A percentile compares a stretch with the other conserved stretches of the same genome.
Conservation (phyloP, 2,329 filamentous ascomycete species). For the Colletotrichum musicola region DNA sequence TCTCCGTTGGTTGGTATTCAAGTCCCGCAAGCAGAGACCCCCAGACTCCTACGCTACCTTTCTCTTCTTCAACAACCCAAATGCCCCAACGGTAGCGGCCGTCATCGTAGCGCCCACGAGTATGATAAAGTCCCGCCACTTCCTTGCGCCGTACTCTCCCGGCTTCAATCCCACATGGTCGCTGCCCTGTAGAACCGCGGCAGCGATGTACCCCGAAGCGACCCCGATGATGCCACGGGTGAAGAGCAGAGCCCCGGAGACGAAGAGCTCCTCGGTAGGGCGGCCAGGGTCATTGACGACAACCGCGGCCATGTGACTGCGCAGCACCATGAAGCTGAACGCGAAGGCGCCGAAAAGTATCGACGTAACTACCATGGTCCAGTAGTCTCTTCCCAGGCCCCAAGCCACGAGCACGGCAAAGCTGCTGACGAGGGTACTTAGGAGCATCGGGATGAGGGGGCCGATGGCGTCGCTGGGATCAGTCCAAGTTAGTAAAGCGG, state of each 20-base stretch:
- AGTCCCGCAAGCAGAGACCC: too few relatives aligned
- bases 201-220: constrained; percentile 21
- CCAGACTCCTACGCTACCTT: too few relatives aligned
- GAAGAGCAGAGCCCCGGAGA: constrained; percentile 7
- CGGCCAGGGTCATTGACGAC: constrained; percentile 1
- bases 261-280: constrained; percentile 7
- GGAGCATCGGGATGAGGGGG: constrained; percentile 16
- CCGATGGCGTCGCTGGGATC: constrained; percentile 3
- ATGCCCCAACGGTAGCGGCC: constrained; percentile 10
- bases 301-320: constrained; percentile 23
- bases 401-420: constrained; percentile 7
- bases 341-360: constrained; percentile 27
- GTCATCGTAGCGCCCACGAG: constrained; percentile 1
- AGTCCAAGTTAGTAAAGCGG: background rate
- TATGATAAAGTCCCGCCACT: constrained; percentile 22
- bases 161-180: constrained; percentile 14
- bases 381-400: constrained; percentile 17
- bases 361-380: constrained; percentile 17
- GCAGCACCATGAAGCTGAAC: constrained; percentile 22
- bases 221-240: constrained; percentile 22
- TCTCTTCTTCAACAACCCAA: background rate
- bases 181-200: constrained; percentile 13
- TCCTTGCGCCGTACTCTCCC: constrained; percentile 3
- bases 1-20: too few relatives aligned
- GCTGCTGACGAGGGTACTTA: constrained; percentile 21